Conservation (phyloP, 225 moss, liverwort and hornwort genomes). For the Rhytidiadelphus loreus region DNA sequence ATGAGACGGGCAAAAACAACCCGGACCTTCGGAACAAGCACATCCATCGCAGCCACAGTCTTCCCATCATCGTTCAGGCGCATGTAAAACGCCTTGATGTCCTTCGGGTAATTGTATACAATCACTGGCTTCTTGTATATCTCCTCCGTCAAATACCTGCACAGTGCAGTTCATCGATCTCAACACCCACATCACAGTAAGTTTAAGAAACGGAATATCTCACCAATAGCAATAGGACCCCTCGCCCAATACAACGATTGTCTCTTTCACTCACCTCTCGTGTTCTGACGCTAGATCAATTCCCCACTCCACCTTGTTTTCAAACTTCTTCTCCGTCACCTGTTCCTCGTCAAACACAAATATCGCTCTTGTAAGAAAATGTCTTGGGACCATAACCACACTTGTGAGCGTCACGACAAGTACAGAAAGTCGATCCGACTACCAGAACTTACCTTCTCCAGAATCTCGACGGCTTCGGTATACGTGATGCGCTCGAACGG, state of each 20-base stretch:
- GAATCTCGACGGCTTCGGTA: slow-evolving; percentile 60
- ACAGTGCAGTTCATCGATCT: not conserved
- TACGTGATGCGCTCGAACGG: slow-evolving; percentile 74
- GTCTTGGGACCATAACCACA: not conserved
- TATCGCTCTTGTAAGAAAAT: not conserved
- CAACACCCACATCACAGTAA: not conserved
- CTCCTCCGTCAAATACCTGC: slow-evolving; percentile 90
- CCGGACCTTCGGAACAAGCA: slow-evolving; percentile 78
- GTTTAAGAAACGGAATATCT: not conserved
- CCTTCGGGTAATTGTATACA: slow-evolving; percentile 97
- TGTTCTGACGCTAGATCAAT: slow-evolving; percentile 93
- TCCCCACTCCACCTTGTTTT: slow-evolving; percentile 93
- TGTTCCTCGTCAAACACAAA: slow-evolving; percentile 2
- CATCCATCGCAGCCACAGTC: slow-evolving; percentile 98
- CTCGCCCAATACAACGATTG: not conserved
- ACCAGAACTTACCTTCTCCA: slow-evolving; percentile 43
- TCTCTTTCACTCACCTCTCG: slow-evolving; percentile 45
- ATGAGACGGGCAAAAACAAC: not conserved
- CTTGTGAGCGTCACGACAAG: not conserved
- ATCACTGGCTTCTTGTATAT: slow-evolving; percentile 82
- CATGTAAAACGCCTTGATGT: slow-evolving; percentile 96
- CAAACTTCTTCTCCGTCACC: slow-evolving; percentile 88
- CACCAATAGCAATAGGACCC: not conserved
- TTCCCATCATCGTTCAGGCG: slow-evolving; percentile 85
- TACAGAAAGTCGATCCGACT: not conserved